Base-by-base conservation (phyloP, 2,329 filamentous ascomycete species). In the Alternaria incomplexa region DNA sequence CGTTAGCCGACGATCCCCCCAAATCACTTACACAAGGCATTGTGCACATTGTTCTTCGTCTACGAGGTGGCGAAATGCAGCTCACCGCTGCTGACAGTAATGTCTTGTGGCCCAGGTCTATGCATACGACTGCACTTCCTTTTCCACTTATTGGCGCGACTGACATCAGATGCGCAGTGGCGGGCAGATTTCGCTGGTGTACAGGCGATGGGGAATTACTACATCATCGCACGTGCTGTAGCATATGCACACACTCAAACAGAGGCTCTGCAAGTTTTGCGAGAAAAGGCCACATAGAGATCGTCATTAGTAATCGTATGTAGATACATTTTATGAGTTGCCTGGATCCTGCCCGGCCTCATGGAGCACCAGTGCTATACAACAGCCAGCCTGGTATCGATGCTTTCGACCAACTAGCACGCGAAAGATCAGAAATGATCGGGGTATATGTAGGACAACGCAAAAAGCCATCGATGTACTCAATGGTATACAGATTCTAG, bases 21-120 rank as follows among this genome's bases (percentile, higher is more conserved):
- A 52, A 54, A 32, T 46, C 46, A 59, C 61, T 56, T 64, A 60
- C 61, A 65, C 61, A 62, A 52, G 46, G 36, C 43, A 52, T 48
- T 58, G 59, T 58, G 59, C 59, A 62, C 28, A 48, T 58, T 53
- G 30, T 43, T 43, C 22, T 62, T 53, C 43, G 44, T 30, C 40
- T 46, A 28, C 15, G 17, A 26, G 7, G 23, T 40, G 28, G 22
- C 28, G 20, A n/a, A 22, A 22, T 22, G 47, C 30, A 48, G 23
- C 44, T 13, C 11, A 12, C 30, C 22, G 28, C 43, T 58, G 40
- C 40, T 48, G 22, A 13, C 47, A 12, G 15, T 22, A 4, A n/a
- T 12, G 43, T 20, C 10, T n/a, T 8, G 32, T 23, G 28, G 20
- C 9, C 5, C 12, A n/a, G 6, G 12, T 32, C 32, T 17, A 20